Conservation (phyloP, 2,329 filamentous ascomycete species). For the Clarireedia sp. region DNA sequence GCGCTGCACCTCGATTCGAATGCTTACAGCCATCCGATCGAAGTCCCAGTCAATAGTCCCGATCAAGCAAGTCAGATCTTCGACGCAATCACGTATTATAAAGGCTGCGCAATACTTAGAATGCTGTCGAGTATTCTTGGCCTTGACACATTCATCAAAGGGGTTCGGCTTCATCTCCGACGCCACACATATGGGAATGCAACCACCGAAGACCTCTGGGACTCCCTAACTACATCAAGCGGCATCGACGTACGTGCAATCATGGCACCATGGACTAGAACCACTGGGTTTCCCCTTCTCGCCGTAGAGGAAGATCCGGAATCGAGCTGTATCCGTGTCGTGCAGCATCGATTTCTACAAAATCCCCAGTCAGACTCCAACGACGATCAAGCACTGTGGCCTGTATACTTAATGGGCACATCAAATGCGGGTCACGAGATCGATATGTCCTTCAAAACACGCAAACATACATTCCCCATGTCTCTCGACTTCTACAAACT, state of each 20-base stretch:
- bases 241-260: slow-evolving; percentile 60
- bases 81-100: slow-evolving; percentile 65
- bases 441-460: background rate
- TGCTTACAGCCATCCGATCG: slow-evolving; percentile 12
- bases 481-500: slow-evolving; percentile 59
- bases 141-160: slow-evolving; percentile 61
- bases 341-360: slow-evolving; percentile 62
- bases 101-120: slow-evolving; percentile 61
- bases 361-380: slow-evolving; percentile 42
- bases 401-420: slow-evolving; percentile 57
- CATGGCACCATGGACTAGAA: slow-evolving; percentile 67
- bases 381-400: slow-evolving; percentile 57
- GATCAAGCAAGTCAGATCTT: slow-evolving; percentile 56
- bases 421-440: slow-evolving; percentile 47
- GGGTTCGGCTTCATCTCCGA: slow-evolving; percentile 59
- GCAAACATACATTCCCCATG: background rate
- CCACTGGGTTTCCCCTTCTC: slow-evolving; percentile 61
- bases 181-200: slow-evolving; percentile 61
- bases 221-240: slow-evolving; percentile 57
- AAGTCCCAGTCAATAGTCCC: slow-evolving; percentile 9
- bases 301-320: slow-evolving; percentile 45
- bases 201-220: slow-evolving; percentile 58
- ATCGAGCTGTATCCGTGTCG: slow-evolving; percentile 46
- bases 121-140: slow-evolving; percentile 68
- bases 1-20: slow-evolving; percentile 14